Conservation (phyloP, 306 rosid species). For the Gillenia trifoliata region DNA sequence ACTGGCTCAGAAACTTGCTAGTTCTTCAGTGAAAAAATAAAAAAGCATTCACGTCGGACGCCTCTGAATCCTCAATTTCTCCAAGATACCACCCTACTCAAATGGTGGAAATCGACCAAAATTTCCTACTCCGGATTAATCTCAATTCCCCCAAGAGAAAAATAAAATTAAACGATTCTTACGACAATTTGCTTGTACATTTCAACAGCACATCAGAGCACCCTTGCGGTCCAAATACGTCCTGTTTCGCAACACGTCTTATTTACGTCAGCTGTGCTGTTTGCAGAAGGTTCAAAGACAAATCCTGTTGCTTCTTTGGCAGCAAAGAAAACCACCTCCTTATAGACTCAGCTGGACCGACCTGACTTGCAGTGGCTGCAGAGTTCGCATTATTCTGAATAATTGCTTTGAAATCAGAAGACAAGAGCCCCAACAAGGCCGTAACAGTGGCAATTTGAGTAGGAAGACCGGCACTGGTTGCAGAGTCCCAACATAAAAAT, state of each 20-base stretch:
- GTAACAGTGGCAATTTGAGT: constrained; percentile 55
- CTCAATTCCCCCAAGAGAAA: neutral
- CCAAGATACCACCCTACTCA: neutral
- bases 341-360: constrained; percentile 34
- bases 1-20: constrained; percentile 1
- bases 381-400: constrained; percentile 27
- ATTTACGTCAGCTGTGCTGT: constrained; percentile 12
- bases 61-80: neutral
- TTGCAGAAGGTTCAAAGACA: constrained; percentile 41
- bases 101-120: neutral
- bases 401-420: constrained; percentile 50
- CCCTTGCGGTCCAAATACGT: neutral
- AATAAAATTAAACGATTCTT: neutral
- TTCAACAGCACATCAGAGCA: neutral
- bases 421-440: constrained; percentile 52
- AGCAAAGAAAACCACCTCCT: constrained; percentile 60
- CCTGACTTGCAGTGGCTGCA: constrained; percentile 21
- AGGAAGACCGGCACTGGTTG: constrained; percentile 32
- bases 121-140: neutral
- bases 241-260: neutral
- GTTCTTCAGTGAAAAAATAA: neutral
- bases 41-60: neutral
- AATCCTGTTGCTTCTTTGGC: constrained; percentile 47
- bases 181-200: neutral
- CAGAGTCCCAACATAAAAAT: constrained; percentile 32